phyloP scores from a whole-genome alignment of 306 rosid genomes.

The Corylus heterophylla region DNA sequence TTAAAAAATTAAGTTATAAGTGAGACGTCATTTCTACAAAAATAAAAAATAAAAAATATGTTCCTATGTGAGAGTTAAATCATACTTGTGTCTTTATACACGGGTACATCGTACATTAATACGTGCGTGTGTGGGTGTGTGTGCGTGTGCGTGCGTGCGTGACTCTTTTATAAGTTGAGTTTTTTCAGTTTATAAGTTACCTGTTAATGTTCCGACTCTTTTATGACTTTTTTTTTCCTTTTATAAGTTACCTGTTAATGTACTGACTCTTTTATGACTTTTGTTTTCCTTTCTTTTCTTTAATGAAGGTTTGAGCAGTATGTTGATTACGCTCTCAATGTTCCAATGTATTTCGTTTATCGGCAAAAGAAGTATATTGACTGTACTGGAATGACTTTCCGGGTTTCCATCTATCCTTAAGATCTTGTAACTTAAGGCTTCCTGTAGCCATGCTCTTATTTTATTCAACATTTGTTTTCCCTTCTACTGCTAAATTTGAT shows the following conservation, averaged over 20 bases:
- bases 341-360: constrained; percentile 93
- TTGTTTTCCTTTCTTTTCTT: constrained; percentile 17
- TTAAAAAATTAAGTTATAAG: not conserved
- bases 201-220: constrained; percentile 25
- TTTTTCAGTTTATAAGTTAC: not conserved
- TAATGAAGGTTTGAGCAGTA: constrained; percentile 88
- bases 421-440: constrained; percentile 17
- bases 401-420: constrained; percentile 64
- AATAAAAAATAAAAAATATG: not conserved
- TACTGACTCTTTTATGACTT: constrained; percentile 17
- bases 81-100: not conserved
- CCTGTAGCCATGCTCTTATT: not conserved
- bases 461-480: not conserved
- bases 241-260: constrained; percentile 18
- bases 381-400: constrained; percentile 94
- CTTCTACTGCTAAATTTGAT: not conserved
- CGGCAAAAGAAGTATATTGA: constrained; percentile 77
- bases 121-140: too few species aligned
- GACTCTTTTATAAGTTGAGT: too few species aligned
- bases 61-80: not conserved
- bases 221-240: constrained; percentile 7
- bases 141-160: too few species aligned
- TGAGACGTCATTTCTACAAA: not conserved
- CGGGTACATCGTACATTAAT: not conserved
- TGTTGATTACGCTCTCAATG: constrained; percentile 95